Percentiles rank a stretch among this genome's conserved stretches.
Evolutionary conservation across 2,329 filamentous ascomycete species (phyloP).

Genomic region (Aspergillus quadricinctus): DNA sequence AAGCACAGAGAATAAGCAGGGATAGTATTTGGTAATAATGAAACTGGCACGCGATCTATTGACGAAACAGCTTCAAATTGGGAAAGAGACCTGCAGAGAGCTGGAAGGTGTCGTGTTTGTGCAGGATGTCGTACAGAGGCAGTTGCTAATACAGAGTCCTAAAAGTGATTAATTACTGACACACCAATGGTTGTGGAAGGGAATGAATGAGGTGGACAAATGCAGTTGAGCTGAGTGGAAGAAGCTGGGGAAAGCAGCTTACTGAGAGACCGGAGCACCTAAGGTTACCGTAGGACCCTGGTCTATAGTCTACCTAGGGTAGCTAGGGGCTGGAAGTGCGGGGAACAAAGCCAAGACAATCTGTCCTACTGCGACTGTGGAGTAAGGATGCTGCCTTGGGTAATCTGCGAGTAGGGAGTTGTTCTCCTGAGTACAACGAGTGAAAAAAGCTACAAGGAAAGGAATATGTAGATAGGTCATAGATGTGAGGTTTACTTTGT

Average conservation of each 20-base stretch:
- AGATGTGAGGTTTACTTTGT: background rate
- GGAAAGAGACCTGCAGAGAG: background rate
- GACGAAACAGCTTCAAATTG: background rate
- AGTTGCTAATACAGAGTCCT: background rate
- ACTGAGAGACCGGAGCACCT: background rate
- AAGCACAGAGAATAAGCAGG: background rate
- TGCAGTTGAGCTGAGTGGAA: constrained; percentile 3
- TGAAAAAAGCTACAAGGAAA: background rate
- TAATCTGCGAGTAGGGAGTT: background rate
- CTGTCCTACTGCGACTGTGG: too few relatives aligned
- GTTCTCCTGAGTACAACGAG: background rate
- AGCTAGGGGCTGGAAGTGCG: constrained; percentile 11
- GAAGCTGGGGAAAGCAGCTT: constrained; percentile 20
- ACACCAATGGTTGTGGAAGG: constrained; percentile 12
- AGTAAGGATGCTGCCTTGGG: background rate
- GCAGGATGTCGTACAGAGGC: background rate
- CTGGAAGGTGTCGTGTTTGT: background rate
- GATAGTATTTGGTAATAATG: background rate
- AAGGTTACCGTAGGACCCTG: background rate
- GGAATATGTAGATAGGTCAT: background rate
- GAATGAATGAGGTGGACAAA: constrained; percentile 7
- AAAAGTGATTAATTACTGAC: constrained; percentile 2
- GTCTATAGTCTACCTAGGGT: too few relatives aligned
- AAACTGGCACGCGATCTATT: background rate
- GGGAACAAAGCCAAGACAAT: constrained; percentile 8